Conservation (phyloP, 208 protist genomes). For the Wallacemonas sp. region DNA sequence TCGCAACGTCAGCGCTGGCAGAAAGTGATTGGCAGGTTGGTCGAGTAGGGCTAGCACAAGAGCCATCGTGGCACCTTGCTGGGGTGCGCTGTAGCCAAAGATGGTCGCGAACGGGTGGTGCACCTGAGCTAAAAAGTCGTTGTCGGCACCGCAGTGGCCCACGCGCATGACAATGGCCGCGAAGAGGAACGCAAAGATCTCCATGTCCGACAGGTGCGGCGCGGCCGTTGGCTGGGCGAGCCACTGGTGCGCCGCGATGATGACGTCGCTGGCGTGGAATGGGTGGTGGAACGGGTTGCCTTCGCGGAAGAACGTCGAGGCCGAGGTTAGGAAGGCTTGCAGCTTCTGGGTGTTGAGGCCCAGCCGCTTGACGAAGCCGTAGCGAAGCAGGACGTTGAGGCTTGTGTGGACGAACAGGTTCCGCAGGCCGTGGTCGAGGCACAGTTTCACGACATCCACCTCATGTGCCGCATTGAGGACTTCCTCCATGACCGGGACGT, state of each 20-base stretch:
- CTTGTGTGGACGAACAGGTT: slow-evolving; percentile 22
- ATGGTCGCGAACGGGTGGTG: slow-evolving; percentile 53
- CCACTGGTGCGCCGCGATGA: slow-evolving; percentile 66
- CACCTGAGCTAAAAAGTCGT: slow-evolving; percentile 73
- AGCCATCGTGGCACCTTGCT: slow-evolving; percentile 45
- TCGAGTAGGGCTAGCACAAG: slow-evolving; percentile 52
- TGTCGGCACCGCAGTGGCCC: slow-evolving; percentile 53
- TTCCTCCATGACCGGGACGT: slow-evolving; percentile 38
- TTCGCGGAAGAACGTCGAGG: slow-evolving; percentile 37
- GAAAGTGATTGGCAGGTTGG: slow-evolving; percentile 44
- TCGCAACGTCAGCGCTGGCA: slow-evolving; percentile 17
- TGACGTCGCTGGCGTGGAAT: slow-evolving; percentile 71
- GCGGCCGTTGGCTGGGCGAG: slow-evolving; percentile 37
- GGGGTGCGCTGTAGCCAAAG: slow-evolving; percentile 50
- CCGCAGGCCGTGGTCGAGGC: slow-evolving; percentile 12
- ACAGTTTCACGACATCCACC: slow-evolving; percentile 8
- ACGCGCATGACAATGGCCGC: slow-evolving; percentile 47
- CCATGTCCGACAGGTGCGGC: slow-evolving; percentile 29
- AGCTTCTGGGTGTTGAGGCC: slow-evolving; percentile 42
- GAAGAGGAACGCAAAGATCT: slow-evolving; percentile 63
- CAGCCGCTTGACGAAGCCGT: slow-evolving; percentile 53
- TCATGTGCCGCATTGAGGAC: slow-evolving; percentile 18
- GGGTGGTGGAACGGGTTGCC: slow-evolving; percentile 79
- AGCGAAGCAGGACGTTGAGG: slow-evolving; percentile 70
- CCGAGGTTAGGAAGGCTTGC: slow-evolving; percentile 33